Conservation (phyloP, 495 filamentous ascomycete species). For the Penicillium robsamsonii region DNA sequence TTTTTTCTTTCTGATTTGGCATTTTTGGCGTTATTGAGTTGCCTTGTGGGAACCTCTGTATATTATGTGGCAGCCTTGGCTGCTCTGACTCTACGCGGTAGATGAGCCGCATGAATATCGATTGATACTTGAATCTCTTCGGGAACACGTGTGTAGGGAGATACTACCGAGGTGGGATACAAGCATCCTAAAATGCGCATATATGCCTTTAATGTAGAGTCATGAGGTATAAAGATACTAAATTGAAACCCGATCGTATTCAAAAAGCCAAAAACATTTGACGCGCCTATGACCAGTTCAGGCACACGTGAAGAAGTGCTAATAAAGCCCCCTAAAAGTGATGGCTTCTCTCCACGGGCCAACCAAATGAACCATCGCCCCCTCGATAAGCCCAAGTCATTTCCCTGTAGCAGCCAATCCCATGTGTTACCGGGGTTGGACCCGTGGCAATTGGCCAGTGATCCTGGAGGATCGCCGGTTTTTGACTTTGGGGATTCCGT, state of each 20-base stretch:
- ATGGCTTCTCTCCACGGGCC: constrained; percentile 30
- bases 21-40: constrained; percentile 39
- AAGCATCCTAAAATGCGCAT: neutral
- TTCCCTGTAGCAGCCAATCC: constrained; percentile 24
- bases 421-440: constrained; percentile 3
- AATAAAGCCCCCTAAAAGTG: constrained; percentile 4
- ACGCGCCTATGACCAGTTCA: constrained; percentile 15
- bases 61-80: constrained; percentile 14
- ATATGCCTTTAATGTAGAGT: neutral
- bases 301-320: constrained; percentile 11
- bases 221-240: neutral
- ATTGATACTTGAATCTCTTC: neutral
- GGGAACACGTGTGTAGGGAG: neutral
- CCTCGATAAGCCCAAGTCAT: constrained; percentile 32
- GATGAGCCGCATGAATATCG: constrained; percentile 7
- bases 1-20: constrained; percentile 20
- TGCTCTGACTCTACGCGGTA: constrained; percentile 5
- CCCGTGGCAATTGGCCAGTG: constrained; percentile 26
- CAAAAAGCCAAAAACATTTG: constrained; percentile 4
- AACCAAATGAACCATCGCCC: constrained; percentile 23
- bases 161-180: constrained; percentile 2
- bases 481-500: constrained; percentile 29
- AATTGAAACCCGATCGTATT: neutral
- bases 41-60: constrained; percentile 22
- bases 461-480: constrained; percentile 26